These are phyloP conservation scores for Sugiyamaella smithiae DNA, from an alignment of 805 yeast species.

Conservation along the genomic window DNA sequence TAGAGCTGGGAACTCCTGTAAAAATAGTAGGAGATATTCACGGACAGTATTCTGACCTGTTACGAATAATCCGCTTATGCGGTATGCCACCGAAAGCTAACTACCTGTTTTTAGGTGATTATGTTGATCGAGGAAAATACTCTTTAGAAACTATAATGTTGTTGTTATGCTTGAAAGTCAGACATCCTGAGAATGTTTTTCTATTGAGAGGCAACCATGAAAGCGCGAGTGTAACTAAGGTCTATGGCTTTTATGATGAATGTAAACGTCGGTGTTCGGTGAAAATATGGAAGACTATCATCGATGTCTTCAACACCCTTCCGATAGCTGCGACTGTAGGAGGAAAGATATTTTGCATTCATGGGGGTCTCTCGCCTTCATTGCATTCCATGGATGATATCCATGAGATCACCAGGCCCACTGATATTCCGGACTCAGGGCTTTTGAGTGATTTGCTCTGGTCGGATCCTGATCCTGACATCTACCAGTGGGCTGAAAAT, in stretches of 20 bases:
- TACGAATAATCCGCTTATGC: conserved; percentile 83
- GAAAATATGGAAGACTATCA: conserved; percentile 84
- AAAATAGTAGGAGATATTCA: conserved; percentile 89
- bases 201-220: conserved; percentile 91
- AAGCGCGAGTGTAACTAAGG: conserved; percentile 91
- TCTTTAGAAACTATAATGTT: conserved; percentile 83
- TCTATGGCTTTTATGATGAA: conserved; percentile 94
- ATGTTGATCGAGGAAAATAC: conserved; percentile 95
- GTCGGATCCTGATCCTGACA: conserved; percentile 76
- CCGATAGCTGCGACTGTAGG: conserved; percentile 94
- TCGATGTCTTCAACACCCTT: conserved; percentile 87
- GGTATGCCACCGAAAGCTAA: conserved; percentile 93
- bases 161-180: conserved; percentile 82
- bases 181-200: conserved; percentile 90
- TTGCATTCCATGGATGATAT: conserved; percentile 69
- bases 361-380: conserved; percentile 74
- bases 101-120: conserved; percentile 87
- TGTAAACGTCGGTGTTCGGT: conserved; percentile 87
- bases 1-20: conserved; percentile 83
- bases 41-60: conserved; percentile 86
- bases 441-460: conserved; percentile 67
- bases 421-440: conserved; percentile 77
- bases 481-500: conserved; percentile 76
- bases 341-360: conserved; percentile 84
- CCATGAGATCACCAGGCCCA: conserved; percentile 64